Conservation (phyloP, 257 asterid genomes). For the Cruciata laevipes region DNA sequence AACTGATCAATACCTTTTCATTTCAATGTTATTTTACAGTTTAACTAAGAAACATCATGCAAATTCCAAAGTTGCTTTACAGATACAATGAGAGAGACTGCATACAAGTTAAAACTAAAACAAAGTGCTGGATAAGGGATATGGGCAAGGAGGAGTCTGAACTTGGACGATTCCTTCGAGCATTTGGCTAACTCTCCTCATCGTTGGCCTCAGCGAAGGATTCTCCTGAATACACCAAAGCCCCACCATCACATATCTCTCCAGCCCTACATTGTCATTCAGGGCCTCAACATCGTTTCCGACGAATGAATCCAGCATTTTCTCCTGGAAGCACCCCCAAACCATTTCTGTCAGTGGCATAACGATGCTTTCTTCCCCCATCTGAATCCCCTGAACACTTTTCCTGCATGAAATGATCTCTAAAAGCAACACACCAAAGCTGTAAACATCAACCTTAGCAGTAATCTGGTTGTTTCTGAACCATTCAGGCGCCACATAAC, state of each 20-base stretch:
- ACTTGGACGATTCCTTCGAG: slow-evolving; percentile 33
- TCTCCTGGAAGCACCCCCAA: slow-evolving; percentile 27
- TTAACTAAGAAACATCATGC: too few species aligned
- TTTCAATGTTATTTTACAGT: too few species aligned
- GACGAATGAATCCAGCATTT: slow-evolving; percentile 17
- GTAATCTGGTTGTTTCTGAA: slow-evolving; percentile 27
- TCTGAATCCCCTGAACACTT: slow-evolving; percentile 10
- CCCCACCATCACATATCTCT: slow-evolving; percentile 23
- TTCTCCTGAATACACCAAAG: slow-evolving; percentile 35
- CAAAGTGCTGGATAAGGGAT: too few species aligned
- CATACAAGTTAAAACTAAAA: too few species aligned
- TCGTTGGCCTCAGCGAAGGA: too few species aligned
- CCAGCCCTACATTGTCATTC: slow-evolving; percentile 14
- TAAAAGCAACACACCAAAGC: slow-evolving; percentile 31
- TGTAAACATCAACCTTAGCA: slow-evolving; percentile 31
- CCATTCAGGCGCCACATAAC: slow-evolving; percentile 43
- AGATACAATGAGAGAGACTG: too few species aligned
- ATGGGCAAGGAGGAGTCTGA: slow-evolving; percentile 15
- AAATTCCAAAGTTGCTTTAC: too few species aligned
- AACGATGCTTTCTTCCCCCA: too few species aligned
- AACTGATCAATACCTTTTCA: too few species aligned
- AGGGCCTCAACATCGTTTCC: slow-evolving; percentile 19
- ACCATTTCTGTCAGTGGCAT: slow-evolving; percentile 23
- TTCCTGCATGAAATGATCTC: slow-evolving; percentile 28
- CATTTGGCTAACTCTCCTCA: slow-evolving; percentile 22